These are phyloP conservation scores for Centrapalus pauciflorus DNA, from an alignment of 129 eudicot genomes.

Conservation along the genomic window DNA sequence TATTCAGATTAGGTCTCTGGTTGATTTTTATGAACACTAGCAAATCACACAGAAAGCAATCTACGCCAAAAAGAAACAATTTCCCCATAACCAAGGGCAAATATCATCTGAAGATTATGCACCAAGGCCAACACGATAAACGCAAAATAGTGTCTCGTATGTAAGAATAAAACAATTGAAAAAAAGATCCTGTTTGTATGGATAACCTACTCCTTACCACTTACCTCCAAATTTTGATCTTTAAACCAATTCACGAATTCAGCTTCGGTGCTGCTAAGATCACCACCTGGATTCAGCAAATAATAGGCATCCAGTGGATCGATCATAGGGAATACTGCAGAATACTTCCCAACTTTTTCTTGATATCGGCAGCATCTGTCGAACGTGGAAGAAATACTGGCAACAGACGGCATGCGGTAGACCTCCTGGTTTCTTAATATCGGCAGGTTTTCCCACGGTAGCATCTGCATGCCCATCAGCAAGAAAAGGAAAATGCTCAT, in stretches of 20 bases:
- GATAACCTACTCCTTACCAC: no score
- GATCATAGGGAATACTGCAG: conserved; percentile 54
- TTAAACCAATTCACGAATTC: conserved; percentile 75
- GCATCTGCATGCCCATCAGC: conserved; percentile 60
- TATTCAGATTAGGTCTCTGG: not conserved
- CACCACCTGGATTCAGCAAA: conserved; percentile 90
- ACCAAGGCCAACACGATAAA: no score
- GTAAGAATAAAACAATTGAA: no score
- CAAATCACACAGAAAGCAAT: not conserved
- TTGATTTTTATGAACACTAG: not conserved
- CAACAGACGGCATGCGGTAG: conserved; percentile 93
- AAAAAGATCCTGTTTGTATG: no score
- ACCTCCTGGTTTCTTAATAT: conserved; percentile 73
- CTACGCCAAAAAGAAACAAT: not conserved
- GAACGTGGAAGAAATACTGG: conserved; percentile 58
- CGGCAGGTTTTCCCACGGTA: conserved; percentile 95
- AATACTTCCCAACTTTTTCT: conserved; percentile 27
- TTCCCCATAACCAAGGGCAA: no score
- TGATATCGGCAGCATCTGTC: conserved; percentile 42
- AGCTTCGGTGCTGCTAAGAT: conserved; percentile 69
- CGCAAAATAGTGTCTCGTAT: no score
- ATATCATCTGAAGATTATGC: no score
- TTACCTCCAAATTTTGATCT: conserved; percentile 67
- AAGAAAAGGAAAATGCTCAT: not conserved
- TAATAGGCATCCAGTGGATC: conserved; percentile 93